These are phyloP conservation scores for Cutaneotrichosporon curvatum DNA, from an alignment of 1,284 basidiomycete genomes.

Conservation along the genomic window DNA sequence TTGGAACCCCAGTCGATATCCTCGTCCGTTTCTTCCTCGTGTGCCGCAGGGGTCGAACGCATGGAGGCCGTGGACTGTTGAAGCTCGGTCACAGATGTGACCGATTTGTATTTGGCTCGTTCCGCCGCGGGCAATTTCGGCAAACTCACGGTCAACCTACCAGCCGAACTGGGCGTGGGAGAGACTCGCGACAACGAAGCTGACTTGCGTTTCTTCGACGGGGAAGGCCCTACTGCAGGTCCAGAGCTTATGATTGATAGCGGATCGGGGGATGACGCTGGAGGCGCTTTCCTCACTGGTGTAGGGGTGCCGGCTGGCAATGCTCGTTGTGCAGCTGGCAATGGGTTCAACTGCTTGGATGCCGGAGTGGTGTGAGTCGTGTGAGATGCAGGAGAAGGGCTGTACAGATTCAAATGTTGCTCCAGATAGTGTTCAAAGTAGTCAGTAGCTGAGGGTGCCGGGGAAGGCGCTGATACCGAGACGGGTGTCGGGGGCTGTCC, in stretches of 20 bases:
- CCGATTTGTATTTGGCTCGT: slow-evolving; percentile 1
- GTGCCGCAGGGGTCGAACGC: slow-evolving; percentile 9
- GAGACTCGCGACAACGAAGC: not conserved
- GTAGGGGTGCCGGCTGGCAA: not conserved
- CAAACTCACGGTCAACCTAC: not conserved
- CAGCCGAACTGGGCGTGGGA: not conserved
- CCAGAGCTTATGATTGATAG: slow-evolving; percentile 6
- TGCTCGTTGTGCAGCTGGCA: not conserved
- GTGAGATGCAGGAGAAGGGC: slow-evolving; percentile 2
- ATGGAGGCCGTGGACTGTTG: slow-evolving; percentile 3
- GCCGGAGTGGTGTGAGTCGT: not conserved
- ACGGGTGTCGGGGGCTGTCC: slow-evolving; percentile 13
- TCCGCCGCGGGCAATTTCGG: slow-evolving; percentile 4
- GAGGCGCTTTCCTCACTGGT: not conserved
- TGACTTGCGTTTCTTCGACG: slow-evolving; percentile 24
- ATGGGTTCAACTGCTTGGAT: not conserved
- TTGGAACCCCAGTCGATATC: slow-evolving; percentile 31
- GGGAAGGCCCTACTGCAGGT: slow-evolving; percentile 23
- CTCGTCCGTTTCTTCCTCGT: slow-evolving; percentile 26
- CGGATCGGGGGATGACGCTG: slow-evolving; percentile 25
- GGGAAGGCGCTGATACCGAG: slow-evolving; percentile 8
- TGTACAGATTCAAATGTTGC: slow-evolving; percentile 10
- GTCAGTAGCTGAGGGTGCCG: slow-evolving; percentile 2
- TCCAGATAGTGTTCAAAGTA: slow-evolving; percentile 19
- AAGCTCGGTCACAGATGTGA: slow-evolving; percentile 2